Evolutionary conservation across 2,329 filamentous ascomycete genomes (phyloP).

Genomic region (Penicillium sp.): DNA sequence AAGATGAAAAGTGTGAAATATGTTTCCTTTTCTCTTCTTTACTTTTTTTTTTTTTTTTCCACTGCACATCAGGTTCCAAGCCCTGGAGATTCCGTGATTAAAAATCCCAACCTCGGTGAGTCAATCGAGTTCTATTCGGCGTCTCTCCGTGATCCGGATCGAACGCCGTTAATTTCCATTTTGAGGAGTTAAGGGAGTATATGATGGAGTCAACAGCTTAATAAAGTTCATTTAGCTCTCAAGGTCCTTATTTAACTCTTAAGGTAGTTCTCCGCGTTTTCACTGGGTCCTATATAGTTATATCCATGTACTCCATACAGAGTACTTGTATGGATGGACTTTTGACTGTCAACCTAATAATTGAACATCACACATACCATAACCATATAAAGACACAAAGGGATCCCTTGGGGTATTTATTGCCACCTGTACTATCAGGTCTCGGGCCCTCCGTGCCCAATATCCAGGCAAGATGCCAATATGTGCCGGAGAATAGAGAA

Average conservation of each 20-base stretch:
- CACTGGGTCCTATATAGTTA: background rate
- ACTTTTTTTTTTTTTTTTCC: no score
- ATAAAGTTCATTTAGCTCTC: background rate
- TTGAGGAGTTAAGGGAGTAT: background rate
- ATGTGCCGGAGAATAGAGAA: background rate
- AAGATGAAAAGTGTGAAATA: background rate
- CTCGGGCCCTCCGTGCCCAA: conserved; percentile 4
- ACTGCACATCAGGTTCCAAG: background rate
- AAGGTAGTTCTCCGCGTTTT: background rate
- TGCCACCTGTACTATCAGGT: background rate
- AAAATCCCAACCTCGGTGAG: conserved; percentile 21
- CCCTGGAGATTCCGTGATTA: conserved; percentile 11
- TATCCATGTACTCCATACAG: background rate
- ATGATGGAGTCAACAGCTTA: background rate
- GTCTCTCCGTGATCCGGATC: background rate
- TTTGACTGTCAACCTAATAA: background rate
- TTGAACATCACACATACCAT: background rate
- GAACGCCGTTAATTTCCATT: background rate
- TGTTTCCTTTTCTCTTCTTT: background rate
- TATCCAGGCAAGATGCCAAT: background rate
- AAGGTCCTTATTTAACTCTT: background rate
- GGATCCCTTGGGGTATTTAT: background rate
- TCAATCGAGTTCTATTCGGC: conserved; percentile 16
- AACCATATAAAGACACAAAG: background rate
- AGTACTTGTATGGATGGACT: background rate